These are phyloP conservation scores for Calocybe indica DNA, from an alignment of 768 basidiomycete species.

Conservation along the genomic window DNA sequence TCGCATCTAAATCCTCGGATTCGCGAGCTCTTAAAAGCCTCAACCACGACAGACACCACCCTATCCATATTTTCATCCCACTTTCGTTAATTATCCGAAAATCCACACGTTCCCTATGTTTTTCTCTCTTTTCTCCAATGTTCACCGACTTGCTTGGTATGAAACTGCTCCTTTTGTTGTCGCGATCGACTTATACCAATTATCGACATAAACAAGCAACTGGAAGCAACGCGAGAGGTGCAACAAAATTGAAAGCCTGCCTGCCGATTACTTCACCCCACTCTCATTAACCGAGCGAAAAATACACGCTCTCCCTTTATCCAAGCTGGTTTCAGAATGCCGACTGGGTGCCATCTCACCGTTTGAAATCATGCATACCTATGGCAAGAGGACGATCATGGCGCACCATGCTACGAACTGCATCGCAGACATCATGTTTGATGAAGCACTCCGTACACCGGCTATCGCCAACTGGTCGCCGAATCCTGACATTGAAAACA, in stretches of 20 bases:
- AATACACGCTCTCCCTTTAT: slow-evolving; percentile 42
- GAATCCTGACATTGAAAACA: slow-evolving; percentile 27
- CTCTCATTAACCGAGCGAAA: slow-evolving; percentile 40
- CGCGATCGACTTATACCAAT: neutral
- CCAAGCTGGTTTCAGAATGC: slow-evolving; percentile 40
- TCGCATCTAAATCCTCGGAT: no score
- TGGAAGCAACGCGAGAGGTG: slow-evolving; percentile 40
- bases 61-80: no score
- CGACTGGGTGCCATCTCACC: slow-evolving; percentile 34
- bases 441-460: slow-evolving; percentile 32
- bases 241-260: slow-evolving; percentile 34
- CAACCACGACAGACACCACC: no score
- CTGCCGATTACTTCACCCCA: slow-evolving; percentile 29
- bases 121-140: no score
- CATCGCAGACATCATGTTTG: slow-evolving; percentile 60
- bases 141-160: neutral
- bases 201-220: neutral
- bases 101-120: no score
- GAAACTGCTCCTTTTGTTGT: neutral
- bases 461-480: slow-evolving; percentile 34
- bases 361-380: slow-evolving; percentile 39
- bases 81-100: no score
- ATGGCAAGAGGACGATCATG: slow-evolving; percentile 47
- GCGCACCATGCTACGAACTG: slow-evolving; percentile 62
- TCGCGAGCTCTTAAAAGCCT: no score